phyloP scores from a whole-genome alignment of 768 basidiomycete species.

The Boletus pseudo-olivaceus region DNA sequence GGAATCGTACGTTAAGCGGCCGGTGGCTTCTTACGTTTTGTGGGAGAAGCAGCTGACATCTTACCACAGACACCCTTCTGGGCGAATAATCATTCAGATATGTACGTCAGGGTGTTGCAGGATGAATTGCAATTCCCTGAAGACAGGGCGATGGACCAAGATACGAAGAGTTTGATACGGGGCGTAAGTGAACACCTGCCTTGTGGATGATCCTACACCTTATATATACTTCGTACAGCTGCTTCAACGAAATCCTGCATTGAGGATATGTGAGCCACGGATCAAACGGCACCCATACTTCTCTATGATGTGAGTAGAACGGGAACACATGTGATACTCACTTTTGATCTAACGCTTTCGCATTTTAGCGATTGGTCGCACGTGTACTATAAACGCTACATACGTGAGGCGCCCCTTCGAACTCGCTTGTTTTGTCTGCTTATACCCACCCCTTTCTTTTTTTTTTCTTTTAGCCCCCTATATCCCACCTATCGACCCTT shows the following conservation, averaged over 20 bases:
- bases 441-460: constrained; percentile 11
- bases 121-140: constrained; percentile 89
- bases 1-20: constrained; percentile 63
- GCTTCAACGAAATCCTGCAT: constrained; percentile 86
- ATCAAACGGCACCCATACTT: constrained; percentile 96
- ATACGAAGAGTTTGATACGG: constrained; percentile 92
- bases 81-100: constrained; percentile 90
- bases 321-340: constrained; percentile 1
- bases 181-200: constrained; percentile 57
- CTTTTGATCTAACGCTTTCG: constrained; percentile 15
- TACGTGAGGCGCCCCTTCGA: constrained; percentile 53
- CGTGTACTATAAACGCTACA: constrained; percentile 92
- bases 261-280: constrained; percentile 88
- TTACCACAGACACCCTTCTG: constrained; percentile 77
- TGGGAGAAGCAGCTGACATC: constrained; percentile 14
- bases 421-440: constrained; percentile 3
- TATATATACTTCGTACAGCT: constrained; percentile 47
- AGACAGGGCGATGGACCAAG: constrained; percentile 87
- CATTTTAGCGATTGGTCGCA: constrained; percentile 81
- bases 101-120: constrained; percentile 91
- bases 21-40: constrained; percentile 12
- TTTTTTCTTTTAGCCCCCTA: constrained; percentile 64
- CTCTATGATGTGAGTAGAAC: constrained; percentile 73
- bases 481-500: constrained; percentile 87
- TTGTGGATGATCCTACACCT: neutral